Base-by-base conservation (phyloP, 208 protist species). In the Wallacemonas sp. region DNA sequence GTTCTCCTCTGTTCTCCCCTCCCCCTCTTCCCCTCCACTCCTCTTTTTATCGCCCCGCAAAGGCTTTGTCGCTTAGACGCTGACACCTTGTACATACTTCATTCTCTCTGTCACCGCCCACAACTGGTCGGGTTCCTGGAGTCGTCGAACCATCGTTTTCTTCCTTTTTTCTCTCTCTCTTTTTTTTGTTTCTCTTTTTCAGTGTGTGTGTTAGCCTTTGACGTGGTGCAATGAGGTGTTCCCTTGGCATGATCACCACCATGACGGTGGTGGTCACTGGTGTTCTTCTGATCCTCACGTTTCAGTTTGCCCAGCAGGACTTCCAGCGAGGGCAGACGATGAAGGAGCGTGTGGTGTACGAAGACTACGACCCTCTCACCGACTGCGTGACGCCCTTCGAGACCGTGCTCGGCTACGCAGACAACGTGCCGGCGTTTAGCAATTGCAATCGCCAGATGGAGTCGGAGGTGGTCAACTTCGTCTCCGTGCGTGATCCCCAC, bases 391-490 rank as follows among this genome's bases (percentile, higher is more conserved):
- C 86, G 16, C 58, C 68, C 1, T 82, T 85, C 33, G 82, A 76
- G 12, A 70, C 68, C 12, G 21, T 83, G 11, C 72, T 92, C n/a
- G 86, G 86, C 36, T 72, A 79, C 58, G 77, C 76, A 11, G 60
- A 78, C 43, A 52, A 70, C 41, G 68, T 87, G 3, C 86, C 83
- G 1, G 80, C 75, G 17, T 89, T 80, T 60, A 92, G 86, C 69
- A 92, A 92, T 61, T 92, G 82, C 61, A 68, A 84, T 63, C 61
- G 65, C 1, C 30, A 33, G 11, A 76, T 80, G 33, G 41, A 57
- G 16, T 64, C 72, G 5, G 61, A 74, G 21, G 63, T 67, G 19
- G 44, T 70, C 19, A 68, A 64, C 39, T 87, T 81, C 41, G 48
- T 70, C 30, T 70, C 74, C 26, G 34, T 84, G 19, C 61, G 65